Evolutionary conservation across 2,329 filamentous ascomycete species (phyloP).

Genomic region (Clonostachys chloroleuca): DNA sequence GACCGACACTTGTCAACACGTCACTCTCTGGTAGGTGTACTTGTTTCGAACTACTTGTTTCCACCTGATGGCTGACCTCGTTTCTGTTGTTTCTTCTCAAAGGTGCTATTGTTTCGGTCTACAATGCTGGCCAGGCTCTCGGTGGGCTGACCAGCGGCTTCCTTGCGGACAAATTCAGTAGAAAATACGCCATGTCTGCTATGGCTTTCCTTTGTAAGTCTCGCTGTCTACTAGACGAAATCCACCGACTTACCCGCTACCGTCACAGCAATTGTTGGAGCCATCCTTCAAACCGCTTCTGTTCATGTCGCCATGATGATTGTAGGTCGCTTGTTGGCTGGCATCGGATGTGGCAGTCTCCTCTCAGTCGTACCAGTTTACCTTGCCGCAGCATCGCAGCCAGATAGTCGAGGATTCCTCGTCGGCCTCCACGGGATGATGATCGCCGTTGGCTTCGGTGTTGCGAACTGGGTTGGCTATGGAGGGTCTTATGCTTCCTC

Average conservation of each 20-base stretch:
- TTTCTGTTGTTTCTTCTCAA: no score
- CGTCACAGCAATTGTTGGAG: conserved; percentile 21
- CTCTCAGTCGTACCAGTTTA: conserved; percentile 26
- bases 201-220: conserved; percentile 12
- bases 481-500: conserved; percentile 20
- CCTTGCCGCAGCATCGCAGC: conserved; percentile 35
- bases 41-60: background rate
- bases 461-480: conserved; percentile 11
- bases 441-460: conserved; percentile 7
- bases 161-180: conserved; percentile 23
- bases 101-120: conserved; percentile 22
- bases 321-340: conserved; percentile 29
- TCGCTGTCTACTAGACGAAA: background rate
- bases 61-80: background rate
- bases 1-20: conserved; percentile 13
- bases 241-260: background rate
- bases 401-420: conserved; percentile 34
- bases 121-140: conserved; percentile 22
- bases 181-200: conserved; percentile 22
- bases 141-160: conserved; percentile 20
- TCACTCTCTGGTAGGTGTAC: conserved; percentile 8
- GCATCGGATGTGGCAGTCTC: conserved; percentile 27
- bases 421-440: conserved; percentile 29
- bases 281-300: conserved; percentile 30
- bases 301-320: conserved; percentile 31